Evolutionary conservation across 805 yeast species (phyloP), one percentile per base, ranked within the genome.

Genomic region (Saturnispora ahearnii): DNA sequence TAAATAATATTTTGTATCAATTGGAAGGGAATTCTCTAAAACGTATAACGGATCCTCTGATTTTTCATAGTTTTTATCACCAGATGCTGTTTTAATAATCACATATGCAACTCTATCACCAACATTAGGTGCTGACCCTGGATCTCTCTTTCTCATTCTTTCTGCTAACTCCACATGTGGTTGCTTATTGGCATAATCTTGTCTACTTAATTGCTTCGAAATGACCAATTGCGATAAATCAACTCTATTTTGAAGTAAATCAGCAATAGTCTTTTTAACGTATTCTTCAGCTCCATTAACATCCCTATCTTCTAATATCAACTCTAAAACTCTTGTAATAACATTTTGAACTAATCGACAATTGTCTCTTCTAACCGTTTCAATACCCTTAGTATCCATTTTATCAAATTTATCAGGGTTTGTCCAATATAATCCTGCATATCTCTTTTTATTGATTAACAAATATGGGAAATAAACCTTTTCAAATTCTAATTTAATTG

Each of bases 81-180:
- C 82, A 5, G 87, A 83, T 4, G 56, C 56, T 0, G 91, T 81
- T 60, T 80, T 79, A 57, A 87, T 84, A 52, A 93, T 90, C 33
- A 93, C 99, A 63, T 91, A 93, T 5, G 98, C 98, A 31, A 93
- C 98, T 69, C 99, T 86, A 64, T 93, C 99, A 51, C 99, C 99
- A 44, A 93, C 76, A 11, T 88, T 81, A 3, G 99, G 99, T 1
- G 99, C 99, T 7, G 95, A 84, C 24, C 99, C 99, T 0, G 96
- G 84, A 62, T 93, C 99, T 72, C 99, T 83, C 63, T 89, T 88
- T 48, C 82, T 77, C 97, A 93, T 93, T 59, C 97, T 76, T 60
- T 90, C 96, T 0, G 99, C 96, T 42, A 93, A 74, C 57, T 91
- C 97, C 28, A 90, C 95, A 66, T 93, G 99, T 0, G 99, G 97